Evolutionary conservation across 768 basidiomycete genomes (phyloP), one percentile per base, ranked within the genome.

Genomic region (Lentinula edodes): DNA sequence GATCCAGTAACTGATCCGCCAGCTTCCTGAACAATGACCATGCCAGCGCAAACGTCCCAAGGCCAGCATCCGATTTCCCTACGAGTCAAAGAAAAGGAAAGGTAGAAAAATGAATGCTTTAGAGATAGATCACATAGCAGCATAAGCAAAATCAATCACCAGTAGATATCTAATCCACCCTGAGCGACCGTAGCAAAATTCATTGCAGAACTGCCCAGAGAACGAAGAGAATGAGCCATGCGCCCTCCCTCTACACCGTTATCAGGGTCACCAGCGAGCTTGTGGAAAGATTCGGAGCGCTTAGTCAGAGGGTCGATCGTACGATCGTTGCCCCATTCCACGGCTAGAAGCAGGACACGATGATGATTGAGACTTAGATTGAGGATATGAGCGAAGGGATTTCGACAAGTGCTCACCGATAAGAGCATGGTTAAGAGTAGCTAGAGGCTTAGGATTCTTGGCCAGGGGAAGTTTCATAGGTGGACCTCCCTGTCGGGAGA

Each of bases 41-140:
- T 86, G 0, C 95, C 96, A 2, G 96, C 94, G 66, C 88, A 93
- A 46, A 95, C 89, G 72, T 95, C 91, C 94, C 93, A 95, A 13
- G 90, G 85, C 79, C 80, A 82, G 64, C 81, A 83, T 23, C 93
- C 93, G 63, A 95, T 88, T 72, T 93, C 91, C 89, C 89, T 90
- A 62, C 39, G 39, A 43, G 18, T 20, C 5, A 28, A 23, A 23
- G 23, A 2, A 23, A 23, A 23, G 23, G 23, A 23, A 23, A 23
- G 23, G 23, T 23, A 23, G 23, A 23, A 23, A 23, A 23, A 23
- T 23, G 23, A 23, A 23, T 23, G 23, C 2, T 23, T 8, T 6
- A 12, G 5, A 52, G 13, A 39, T 10, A 54, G 39, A 15, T 5
- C 16, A 5, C 18, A 65, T 43, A 70, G 52, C 23, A n/a, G 18